phyloP scores from a whole-genome alignment of 2,329 filamentous ascomycete genomes.

The Nothomitra cinnamomea region DNA sequence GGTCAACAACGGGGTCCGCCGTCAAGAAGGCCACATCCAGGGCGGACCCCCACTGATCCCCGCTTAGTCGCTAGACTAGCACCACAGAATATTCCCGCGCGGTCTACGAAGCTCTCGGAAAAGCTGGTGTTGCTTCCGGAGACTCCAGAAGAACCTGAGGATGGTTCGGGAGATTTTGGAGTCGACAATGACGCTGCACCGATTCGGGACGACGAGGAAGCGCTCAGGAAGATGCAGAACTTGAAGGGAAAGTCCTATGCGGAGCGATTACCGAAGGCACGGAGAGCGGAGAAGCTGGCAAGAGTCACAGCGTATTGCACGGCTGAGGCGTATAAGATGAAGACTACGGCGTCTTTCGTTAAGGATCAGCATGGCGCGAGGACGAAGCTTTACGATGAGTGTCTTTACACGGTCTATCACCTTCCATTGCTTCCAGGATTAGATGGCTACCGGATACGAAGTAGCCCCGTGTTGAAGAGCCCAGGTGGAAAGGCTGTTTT shows the following conservation, averaged over 20 bases:
- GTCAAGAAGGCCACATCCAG: conserved; percentile 30
- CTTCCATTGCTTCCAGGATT: conserved; percentile 70
- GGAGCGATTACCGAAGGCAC: conserved; percentile 75
- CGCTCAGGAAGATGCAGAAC: conserved; percentile 40
- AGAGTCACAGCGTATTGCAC: conserved; percentile 93
- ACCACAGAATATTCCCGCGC: conserved; percentile 52
- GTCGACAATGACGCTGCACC: conserved; percentile 35
- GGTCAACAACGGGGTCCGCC: conserved; percentile 69
- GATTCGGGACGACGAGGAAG: conserved; percentile 39
- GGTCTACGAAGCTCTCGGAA: conserved; percentile 87
- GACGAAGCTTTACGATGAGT: conserved; percentile 96
- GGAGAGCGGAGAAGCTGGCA: conserved; percentile 72
- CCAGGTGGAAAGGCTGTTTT: conserved; percentile 84
- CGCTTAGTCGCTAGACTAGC: conserved; percentile 39
- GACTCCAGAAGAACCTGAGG: conserved; percentile 36
- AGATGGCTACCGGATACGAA: conserved; percentile 76
- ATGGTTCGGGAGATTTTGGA: conserved; percentile 30
- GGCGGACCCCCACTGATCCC: conserved; percentile 33
- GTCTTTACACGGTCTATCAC: conserved; percentile 89
- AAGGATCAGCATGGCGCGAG: conserved; percentile 75
- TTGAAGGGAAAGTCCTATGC: conserved; percentile 73
- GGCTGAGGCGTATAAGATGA: conserved; percentile 81
- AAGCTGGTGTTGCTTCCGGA: conserved; percentile 93
- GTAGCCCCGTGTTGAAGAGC: conserved; percentile 80
- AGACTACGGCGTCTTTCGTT: conserved; percentile 73